Evolutionary conservation across 23 red algal species (phyloP), one percentile per base, ranked within the genome.

Genomic region (Pyropia yezoensis): DNA sequence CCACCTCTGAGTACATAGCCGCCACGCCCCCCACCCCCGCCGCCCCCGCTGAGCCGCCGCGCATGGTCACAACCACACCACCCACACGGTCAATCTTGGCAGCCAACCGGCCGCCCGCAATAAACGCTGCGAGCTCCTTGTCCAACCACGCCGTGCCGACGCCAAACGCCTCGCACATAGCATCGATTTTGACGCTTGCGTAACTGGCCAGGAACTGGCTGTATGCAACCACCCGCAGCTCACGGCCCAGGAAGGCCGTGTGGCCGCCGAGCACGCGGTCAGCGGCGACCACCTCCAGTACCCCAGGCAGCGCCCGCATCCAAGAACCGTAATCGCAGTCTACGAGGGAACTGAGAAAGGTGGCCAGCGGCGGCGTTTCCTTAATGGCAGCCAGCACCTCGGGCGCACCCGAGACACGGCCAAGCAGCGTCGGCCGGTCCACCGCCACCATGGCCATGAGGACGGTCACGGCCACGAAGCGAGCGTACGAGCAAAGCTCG

Each of bases 81-180:
- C 77, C 71, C 7, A 98, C 69, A 49, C 83, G 79, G 68, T 98
- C 94, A 32, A 98, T 98, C 66, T 98, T 98, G 30, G 71, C 80
- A 30, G 87, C 85, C 59, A 98, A 51, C 47, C 94, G 67, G 15
- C 80, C 94, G 50, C 86, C 82, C 3, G 74, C 71, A 67, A 98
- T 98, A 52, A 98, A 98, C 18, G 86, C 67, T 18, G 83, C 74
- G 20, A 98, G 68, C 71, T 98, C 94, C 58, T 64, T 54, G 52
- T 98, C 94, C 54, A 98, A 71, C 62, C 88, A 98, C 49, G 66
- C 34, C 1, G 34, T 20, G 21, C 82, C 68, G 23, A 98, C 65
- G 23, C 94, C 94, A 65, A 98, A 98, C 29, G 85, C 85, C 26
- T 55, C 59, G 30, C 73, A 74, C 94, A 98, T 98, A 17, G 85